These are phyloP conservation scores for Botryotinia globosa DNA, from an alignment of 2,329 filamentous ascomycete species.

Conservation along the genomic window DNA sequence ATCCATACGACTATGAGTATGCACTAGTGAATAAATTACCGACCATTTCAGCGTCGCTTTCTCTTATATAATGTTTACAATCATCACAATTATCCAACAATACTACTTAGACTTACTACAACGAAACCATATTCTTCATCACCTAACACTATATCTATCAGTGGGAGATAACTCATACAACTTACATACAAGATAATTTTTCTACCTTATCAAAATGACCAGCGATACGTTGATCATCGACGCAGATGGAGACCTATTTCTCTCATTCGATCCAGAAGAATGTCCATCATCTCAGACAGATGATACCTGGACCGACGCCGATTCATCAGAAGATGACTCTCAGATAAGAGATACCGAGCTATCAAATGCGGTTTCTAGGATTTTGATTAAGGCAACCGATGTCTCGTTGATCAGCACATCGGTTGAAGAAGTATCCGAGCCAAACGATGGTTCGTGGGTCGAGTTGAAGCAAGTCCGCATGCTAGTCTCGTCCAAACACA, in stretches of 20 bases:
- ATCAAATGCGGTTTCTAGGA: not conserved
- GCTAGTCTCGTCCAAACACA: not conserved
- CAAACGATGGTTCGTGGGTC: not conserved
- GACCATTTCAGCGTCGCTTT: not conserved
- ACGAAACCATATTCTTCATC: not conserved
- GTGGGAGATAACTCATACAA: no score
- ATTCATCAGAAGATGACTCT: not conserved
- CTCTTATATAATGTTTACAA: not conserved
- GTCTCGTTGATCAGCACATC: not conserved
- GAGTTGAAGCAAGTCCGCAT: not conserved
- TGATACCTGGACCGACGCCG: not conserved
- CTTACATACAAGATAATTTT: not conserved
- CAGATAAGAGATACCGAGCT: not conserved
- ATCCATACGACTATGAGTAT: not conserved
- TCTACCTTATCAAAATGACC: not conserved
- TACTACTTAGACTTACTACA: not conserved
- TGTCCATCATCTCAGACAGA: not conserved
- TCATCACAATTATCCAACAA: not conserved
- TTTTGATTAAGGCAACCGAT: not conserved
- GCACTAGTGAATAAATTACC: not conserved
- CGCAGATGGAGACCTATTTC: not conserved
- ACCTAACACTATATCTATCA: fast-evolving
- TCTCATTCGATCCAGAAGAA: not conserved
- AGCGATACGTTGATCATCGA: not conserved
- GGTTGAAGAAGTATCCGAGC: not conserved